Base-by-base conservation (phyloP, 2,329 filamentous ascomycete species). In the Malbranchea zuffiana region DNA sequence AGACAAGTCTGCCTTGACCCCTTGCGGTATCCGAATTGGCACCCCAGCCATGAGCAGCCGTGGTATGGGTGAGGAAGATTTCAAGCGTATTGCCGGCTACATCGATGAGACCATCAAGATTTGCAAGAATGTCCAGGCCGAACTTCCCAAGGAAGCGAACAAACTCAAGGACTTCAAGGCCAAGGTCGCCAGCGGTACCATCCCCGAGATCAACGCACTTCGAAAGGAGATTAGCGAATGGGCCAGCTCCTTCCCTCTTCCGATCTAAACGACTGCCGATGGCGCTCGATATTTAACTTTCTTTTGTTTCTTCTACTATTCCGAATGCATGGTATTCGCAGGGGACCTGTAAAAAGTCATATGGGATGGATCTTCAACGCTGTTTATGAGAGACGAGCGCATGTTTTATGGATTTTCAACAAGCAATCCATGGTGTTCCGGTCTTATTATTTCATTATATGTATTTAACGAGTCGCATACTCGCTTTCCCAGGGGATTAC, bases 151-250 rank as follows among this genome's bases (percentile, higher is more conserved):
- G 78, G 82, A 90, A 65, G 85, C 84, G 56, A 98, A 96, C 78
- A 95, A 92, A 78, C 83, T 93, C 63, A 96, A 96, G 79, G 90
- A 98, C 72, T 96, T 98, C 81, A 92, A 88, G 74, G 78, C 77
- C 60, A 88, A 85, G 75, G 84, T 94, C 44, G 75, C 82, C 41
- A 68, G 72, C 49, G 87, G 85, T 47, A 74, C 80, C 56, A 72
- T 93, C 32, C 65, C 75, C 44, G 82, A 87, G 70, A 88, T 98
- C 66, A 78, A 82, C 60, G 74, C 72, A 50, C 73, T 94, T 60
- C 82, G 79, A 70, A 81, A 85, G 69, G 88, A 96, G 74, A 86
- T 98, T 60, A 71, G 84, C 31, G 67, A 67, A 32, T 98, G 88
- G 88, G 84, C 83, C 58, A 74, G 72, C 59, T 76, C 74, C 49